Evolutionary conservation across 306 rosid species (phyloP).

Genomic region (Arachis stenosperma): DNA sequence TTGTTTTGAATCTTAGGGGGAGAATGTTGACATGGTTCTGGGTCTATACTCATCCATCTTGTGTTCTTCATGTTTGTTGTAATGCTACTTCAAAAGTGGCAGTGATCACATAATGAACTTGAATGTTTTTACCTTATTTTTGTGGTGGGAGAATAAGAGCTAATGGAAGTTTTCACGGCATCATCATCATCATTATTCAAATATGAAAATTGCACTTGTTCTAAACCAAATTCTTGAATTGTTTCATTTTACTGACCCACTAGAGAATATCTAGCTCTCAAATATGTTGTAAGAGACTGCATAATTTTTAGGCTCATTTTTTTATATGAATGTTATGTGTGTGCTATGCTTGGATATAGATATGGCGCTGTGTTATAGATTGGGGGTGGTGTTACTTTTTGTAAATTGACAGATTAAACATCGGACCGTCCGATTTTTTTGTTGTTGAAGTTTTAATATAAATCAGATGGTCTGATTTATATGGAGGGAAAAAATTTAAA

Average conservation of each 20-base stretch:
- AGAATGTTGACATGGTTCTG: slow-evolving; percentile 33
- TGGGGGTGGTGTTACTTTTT: too few species aligned
- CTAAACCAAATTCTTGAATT: neutral
- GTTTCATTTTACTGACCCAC: neutral
- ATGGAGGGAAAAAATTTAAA: too few species aligned
- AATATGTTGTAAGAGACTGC: neutral
- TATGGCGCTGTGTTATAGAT: too few species aligned
- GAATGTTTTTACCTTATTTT: slow-evolving; percentile 16
- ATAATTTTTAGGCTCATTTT: too few species aligned
- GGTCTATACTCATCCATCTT: slow-evolving; percentile 27
- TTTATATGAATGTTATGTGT: too few species aligned
- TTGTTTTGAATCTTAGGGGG: slow-evolving; percentile 41
- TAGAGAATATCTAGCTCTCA: neutral
- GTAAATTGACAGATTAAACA: too few species aligned
- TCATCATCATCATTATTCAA: neutral
- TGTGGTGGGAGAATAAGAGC: slow-evolving; percentile 42
- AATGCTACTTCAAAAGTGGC: slow-evolving; percentile 36
- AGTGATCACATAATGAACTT: slow-evolving; percentile 33
- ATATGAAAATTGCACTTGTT: slow-evolving; percentile 12
- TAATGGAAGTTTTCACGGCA: slow-evolving; percentile 27
- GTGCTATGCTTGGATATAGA: too few species aligned
- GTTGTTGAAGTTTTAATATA: too few species aligned
- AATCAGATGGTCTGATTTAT: too few species aligned
- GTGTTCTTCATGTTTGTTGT: slow-evolving; percentile 31
- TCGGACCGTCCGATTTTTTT: too few species aligned